These are phyloP conservation scores for Citrus unshiu DNA, from an alignment of 345 rosid genomes.

Conservation along the genomic window DNA sequence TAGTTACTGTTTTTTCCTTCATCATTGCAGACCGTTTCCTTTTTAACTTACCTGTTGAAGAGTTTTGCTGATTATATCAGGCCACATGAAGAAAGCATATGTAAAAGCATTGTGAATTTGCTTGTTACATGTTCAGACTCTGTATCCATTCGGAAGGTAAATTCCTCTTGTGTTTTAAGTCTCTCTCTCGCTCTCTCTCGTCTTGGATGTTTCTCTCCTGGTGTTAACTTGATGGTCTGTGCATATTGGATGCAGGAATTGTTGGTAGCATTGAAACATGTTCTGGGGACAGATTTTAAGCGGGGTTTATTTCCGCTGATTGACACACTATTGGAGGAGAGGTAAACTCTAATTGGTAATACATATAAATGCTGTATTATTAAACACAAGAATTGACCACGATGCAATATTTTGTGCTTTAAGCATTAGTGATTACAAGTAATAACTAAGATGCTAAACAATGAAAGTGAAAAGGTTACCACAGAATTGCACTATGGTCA, in stretches of 20 bases:
- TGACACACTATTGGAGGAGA: constrained; percentile 92
- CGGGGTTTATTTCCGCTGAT: constrained; percentile 97
- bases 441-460: not conserved
- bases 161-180: not conserved
- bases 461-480: not conserved
- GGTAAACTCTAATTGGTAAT: constrained; percentile 34
- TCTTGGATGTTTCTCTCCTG: constrained; percentile 1
- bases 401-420: not conserved
- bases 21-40: constrained; percentile 86
- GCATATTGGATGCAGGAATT: constrained; percentile 68
- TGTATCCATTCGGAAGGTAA: constrained; percentile 91
- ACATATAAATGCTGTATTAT: not conserved
- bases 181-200: not conserved
- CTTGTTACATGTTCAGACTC: constrained; percentile 99
- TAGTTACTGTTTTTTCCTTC: constrained; percentile 16
- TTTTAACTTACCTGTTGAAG: constrained; percentile 92
- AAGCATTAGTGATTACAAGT: not conserved
- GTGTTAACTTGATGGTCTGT: constrained; percentile 8
- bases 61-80: constrained; percentile 92
- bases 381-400: too few species aligned
- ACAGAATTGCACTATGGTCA: not conserved
- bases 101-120: constrained; percentile 94
- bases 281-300: constrained; percentile 95
- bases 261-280: constrained; percentile 94
- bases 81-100: constrained; percentile 97